These are phyloP conservation scores for Monosporascus sp. DNA, from an alignment of 2,329 filamentous ascomycete genomes.

Conservation along the genomic window DNA sequence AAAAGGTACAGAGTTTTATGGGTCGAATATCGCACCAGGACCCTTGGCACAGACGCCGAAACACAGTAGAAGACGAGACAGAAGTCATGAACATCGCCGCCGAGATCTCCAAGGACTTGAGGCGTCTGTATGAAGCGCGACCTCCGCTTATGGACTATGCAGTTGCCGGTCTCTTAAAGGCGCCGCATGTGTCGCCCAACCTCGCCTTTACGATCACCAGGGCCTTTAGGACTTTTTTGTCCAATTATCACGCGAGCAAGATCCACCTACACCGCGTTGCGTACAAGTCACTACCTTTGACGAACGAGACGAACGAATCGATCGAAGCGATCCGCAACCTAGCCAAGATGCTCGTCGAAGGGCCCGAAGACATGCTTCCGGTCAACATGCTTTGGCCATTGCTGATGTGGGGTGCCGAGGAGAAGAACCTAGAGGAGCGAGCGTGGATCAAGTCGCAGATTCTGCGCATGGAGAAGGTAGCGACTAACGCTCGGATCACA, in stretches of 20 bases:
- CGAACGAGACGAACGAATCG: constrained; percentile 41
- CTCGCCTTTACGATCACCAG: constrained; percentile 45
- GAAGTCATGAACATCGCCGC: constrained; percentile 51
- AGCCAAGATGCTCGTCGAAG: constrained; percentile 37
- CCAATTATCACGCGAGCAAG: constrained; percentile 51
- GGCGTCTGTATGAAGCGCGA: constrained; percentile 42
- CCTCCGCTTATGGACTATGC: constrained; percentile 52
- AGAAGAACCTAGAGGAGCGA: constrained; percentile 41
- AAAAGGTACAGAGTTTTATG: constrained; percentile 53
- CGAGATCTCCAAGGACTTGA: constrained; percentile 44
- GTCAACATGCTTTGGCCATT: constrained; percentile 54
- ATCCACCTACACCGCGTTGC: constrained; percentile 53
- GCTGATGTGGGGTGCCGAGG: constrained; percentile 50
- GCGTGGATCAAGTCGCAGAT: constrained; percentile 47
- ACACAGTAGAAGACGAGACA: constrained; percentile 52
- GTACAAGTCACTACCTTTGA: constrained; percentile 47
- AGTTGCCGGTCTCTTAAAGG: constrained; percentile 43
- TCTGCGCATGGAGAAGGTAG: constrained; percentile 39
- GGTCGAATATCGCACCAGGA: constrained; percentile 52
- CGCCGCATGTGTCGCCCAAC: constrained; percentile 41
- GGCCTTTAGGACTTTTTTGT: constrained; percentile 49
- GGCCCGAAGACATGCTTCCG: constrained; percentile 40
- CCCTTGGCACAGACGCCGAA: constrained; percentile 49
- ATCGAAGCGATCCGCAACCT: constrained; percentile 44
- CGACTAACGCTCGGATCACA: constrained; percentile 38